A percentile compares a stretch with the other conserved stretches of the same genome.
phyloP scores from a whole-genome alignment of 176 grass and related monocot genomes.

The Carex kokanica region DNA sequence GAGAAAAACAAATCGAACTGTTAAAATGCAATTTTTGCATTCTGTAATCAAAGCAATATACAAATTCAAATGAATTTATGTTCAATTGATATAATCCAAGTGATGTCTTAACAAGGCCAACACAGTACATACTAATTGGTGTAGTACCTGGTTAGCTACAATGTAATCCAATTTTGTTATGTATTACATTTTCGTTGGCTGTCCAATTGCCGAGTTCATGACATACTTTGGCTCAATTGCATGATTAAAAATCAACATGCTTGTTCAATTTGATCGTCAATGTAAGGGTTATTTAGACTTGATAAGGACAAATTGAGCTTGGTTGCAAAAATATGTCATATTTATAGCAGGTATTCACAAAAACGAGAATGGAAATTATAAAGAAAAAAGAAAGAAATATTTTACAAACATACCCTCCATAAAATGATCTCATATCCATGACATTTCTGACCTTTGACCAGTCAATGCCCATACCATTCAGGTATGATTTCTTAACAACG shows the following conservation, averaged over 20 bases:
- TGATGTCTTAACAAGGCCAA: neutral
- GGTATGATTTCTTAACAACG: slow-evolving; percentile 78
- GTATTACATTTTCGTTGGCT: neutral
- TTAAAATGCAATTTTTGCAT: neutral
- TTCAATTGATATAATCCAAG: neutral
- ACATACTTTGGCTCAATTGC: neutral
- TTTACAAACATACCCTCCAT: slow-evolving; percentile 77
- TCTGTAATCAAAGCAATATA: neutral
- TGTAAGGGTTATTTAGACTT: neutral
- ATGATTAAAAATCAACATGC: slow-evolving; percentile 1
- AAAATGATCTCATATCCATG: slow-evolving; percentile 98
- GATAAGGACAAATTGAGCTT: neutral
- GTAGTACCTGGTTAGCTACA: neutral
- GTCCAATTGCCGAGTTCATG: neutral
- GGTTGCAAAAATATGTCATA: neutral
- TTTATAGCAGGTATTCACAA: neutral
- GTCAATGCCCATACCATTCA: slow-evolving; percentile 86
- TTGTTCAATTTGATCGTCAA: neutral
- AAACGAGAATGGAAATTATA: slow-evolving; percentile 6
- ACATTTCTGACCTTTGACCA: slow-evolving; percentile 96
- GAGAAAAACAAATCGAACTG: neutral
- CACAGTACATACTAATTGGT: neutral
- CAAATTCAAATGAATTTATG: neutral
- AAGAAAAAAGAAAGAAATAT: slow-evolving; percentile 8
- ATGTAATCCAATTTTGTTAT: neutral